Conservation (phyloP, 495 filamentous ascomycete species). For the Cenococcum geophilum region DNA sequence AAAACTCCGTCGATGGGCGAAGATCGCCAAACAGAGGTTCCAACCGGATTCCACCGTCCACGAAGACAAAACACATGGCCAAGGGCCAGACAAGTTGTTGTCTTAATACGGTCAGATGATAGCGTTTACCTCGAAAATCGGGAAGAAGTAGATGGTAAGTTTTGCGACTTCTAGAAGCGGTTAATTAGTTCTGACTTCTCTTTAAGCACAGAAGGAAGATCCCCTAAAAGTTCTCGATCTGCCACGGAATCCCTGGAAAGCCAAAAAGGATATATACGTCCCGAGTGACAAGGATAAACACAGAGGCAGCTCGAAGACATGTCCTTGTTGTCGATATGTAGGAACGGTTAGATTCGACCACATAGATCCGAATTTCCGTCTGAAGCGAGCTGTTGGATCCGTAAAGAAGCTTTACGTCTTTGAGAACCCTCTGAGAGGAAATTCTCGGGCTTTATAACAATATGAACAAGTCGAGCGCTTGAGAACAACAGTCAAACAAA, state of each 20-base stretch:
- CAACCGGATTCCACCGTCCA: too few relatives aligned
- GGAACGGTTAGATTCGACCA: neutral
- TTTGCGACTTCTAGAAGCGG: neutral
- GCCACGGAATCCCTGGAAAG: neutral
- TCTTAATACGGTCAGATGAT: conserved; percentile 2
- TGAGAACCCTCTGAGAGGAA: neutral
- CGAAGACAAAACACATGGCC: too few relatives aligned
- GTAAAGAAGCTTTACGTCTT: neutral
- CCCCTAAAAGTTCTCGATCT: neutral
- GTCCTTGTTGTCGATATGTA: conserved; percentile 8
- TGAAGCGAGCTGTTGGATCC: neutral
- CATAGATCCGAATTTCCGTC: neutral
- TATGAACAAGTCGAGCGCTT: too few relatives aligned
- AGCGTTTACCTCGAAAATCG: neutral
- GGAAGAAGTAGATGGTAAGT: neutral
- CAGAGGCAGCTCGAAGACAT: neutral
- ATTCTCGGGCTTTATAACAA: too few relatives aligned
- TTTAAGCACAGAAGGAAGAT: neutral
- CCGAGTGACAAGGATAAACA: conserved; percentile 1
- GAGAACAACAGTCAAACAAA: too few relatives aligned
- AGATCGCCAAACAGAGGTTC: too few relatives aligned
- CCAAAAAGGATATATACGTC: conserved; percentile 4
- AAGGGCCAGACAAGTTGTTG: neutral
- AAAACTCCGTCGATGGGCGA: too few relatives aligned
- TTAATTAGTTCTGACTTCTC: neutral